Conservation (phyloP, 345 rosid genomes). For the Linum usitatissimum region DNA sequence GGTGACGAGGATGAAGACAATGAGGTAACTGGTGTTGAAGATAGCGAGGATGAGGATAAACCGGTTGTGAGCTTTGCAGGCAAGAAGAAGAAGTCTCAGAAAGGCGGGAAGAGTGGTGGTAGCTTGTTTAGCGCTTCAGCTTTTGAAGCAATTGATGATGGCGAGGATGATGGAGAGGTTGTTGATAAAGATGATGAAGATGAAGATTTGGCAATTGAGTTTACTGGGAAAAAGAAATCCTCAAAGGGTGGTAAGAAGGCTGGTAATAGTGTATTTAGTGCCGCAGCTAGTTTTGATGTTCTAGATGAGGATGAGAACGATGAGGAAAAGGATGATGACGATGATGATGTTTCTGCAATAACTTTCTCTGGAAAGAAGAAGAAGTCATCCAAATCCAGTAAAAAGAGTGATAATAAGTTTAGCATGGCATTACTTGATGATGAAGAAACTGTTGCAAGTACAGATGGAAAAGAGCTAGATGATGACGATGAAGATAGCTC, state of each 20-base stretch:
- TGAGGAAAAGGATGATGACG: slow-evolving; percentile 22
- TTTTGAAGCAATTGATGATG: slow-evolving; percentile 43
- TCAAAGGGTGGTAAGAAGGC: slow-evolving; percentile 33
- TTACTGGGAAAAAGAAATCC: slow-evolving; percentile 42
- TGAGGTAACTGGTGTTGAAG: slow-evolving; percentile 13
- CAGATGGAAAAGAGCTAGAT: slow-evolving; percentile 13
- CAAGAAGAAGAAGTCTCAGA: slow-evolving; percentile 39
- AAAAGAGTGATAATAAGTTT: slow-evolving; percentile 44
- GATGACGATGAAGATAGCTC: slow-evolving; percentile 29
- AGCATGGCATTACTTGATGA: slow-evolving; percentile 46
- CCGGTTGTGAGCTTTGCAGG: slow-evolving; percentile 28
- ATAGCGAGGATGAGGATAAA: slow-evolving; percentile 31
- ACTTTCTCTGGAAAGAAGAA: slow-evolving; percentile 68
- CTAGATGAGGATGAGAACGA: slow-evolving; percentile 28
- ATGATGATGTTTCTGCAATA: slow-evolving; percentile 26
- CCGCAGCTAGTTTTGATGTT: slow-evolving; percentile 22
- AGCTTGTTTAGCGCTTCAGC: slow-evolving; percentile 33
- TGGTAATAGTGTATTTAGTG: slow-evolving; percentile 11
- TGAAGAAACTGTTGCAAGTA: slow-evolving; percentile 26
- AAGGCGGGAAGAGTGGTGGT: slow-evolving; percentile 28
- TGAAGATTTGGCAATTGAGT: slow-evolving; percentile 28
- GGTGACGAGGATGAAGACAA: slow-evolving; percentile 24
- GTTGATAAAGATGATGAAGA: slow-evolving; percentile 20
- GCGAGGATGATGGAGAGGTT: slow-evolving; percentile 26
- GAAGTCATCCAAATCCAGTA: slow-evolving; percentile 59